Evolutionary conservation across 2,329 filamentous ascomycete species (phyloP), one percentile per base, ranked within the genome.

Genomic region (Cladosporium sp.): DNA sequence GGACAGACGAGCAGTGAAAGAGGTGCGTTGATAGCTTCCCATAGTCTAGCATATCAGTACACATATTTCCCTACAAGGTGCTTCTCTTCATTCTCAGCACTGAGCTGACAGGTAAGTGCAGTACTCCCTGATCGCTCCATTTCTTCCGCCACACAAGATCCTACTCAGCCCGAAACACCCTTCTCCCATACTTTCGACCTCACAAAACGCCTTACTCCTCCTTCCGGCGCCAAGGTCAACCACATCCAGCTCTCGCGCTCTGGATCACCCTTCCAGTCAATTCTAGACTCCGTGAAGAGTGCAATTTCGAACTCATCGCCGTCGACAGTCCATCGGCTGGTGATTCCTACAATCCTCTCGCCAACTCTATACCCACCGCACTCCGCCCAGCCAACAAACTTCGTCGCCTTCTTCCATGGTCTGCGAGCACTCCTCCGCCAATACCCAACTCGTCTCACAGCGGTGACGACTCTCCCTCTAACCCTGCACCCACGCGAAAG

Each of bases 301-400:
- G 86, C 82, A 66, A 82, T 92, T 67, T 80, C 81, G 47, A 84
- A 80, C 65, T 88, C 85, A 30, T 80, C 87, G 1, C 80, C 87
- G 1, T 83, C 84, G 10, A 86, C 83, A 2, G 82, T 95, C 34
- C 94, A 98, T 76, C 88, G 95, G 57, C 82, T 98, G 44, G 82
- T 97, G 55, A 83, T 98, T n/a, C 94, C 95, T 0, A 89, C 86
- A 64, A 83, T 98, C 11, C 86, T 98, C 28, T 95, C 92, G 3
- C 94, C 95, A n/a, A 90, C 91, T 1, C 77, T 93, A 15, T 98
- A 97, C 74, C 86, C 90, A 28, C 84, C 90, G 2, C 82, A 86
- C 30, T 84, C 88, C 55, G 88, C 87, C 69, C 85, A 85, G n/a
- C 93, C 94, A 0, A 81, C 88, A 34, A 84, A 90, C 72, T 80